Percentiles rank a stretch among this genome's conserved stretches.
Evolutionary conservation across 139 green algal species (phyloP).

Genomic region (Klebsormidium nitens): DNA sequence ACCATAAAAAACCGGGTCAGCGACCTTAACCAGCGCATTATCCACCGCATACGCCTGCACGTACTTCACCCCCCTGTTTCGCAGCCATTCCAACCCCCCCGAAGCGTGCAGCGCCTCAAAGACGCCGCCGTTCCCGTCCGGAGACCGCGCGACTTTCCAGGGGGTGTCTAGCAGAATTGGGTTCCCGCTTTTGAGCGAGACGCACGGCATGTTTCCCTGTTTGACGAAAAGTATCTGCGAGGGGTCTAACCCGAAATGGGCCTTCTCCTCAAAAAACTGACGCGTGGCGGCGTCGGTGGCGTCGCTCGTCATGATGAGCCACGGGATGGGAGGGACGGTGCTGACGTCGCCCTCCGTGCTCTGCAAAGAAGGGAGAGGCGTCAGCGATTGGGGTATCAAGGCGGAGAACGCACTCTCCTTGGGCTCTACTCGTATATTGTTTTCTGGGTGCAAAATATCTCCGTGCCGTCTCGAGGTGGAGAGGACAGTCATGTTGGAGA

Average conservation of each 20-base stretch:
- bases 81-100: conserved; percentile 3
- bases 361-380: not conserved
- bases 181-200: conserved; percentile 60
- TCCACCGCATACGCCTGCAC: conserved; percentile 40
- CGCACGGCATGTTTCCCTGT: conserved; percentile 75
- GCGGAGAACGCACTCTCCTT: no score
- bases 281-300: conserved; percentile 75
- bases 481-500: no score
- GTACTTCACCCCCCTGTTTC: conserved; percentile 10
- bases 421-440: no score
- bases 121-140: conserved; percentile 92
- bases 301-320: conserved; percentile 89
- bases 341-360: not conserved
- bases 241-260: conserved; percentile 21
- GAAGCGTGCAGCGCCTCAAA: conserved; percentile 42
- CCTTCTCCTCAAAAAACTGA: conserved; percentile 59
- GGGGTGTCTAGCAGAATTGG: conserved; percentile 57
- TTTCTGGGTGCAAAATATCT: no score
- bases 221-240: conserved; percentile 68
- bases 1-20: conserved; percentile 40
- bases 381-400: no score
- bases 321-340: conserved; percentile 16
- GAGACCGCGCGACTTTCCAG: conserved; percentile 42
- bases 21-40: conserved; percentile 31
- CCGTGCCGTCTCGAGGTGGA: no score